phyloP scores from a whole-genome alignment of 139 green algal species.

The Coccomyxa sp. region DNA sequence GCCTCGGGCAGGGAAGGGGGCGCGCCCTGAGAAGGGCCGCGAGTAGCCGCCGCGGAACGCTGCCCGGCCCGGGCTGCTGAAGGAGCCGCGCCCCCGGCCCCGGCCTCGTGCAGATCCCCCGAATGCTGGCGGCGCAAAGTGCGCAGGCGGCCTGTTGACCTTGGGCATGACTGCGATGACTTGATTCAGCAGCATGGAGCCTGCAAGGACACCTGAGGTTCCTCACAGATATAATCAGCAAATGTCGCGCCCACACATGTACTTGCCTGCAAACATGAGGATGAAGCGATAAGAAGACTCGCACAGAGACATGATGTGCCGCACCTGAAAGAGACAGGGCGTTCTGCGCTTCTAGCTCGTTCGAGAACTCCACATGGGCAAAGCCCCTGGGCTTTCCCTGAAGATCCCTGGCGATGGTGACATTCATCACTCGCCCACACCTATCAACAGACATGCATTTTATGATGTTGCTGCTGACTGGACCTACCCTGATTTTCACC shows the following conservation, averaged over 20 bases:
- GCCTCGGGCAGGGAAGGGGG: too few species aligned
- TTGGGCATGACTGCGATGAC: constrained; percentile 20
- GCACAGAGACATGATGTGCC: neutral
- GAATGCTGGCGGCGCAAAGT: neutral
- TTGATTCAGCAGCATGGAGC: constrained; percentile 12
- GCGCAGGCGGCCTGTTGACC: neutral
- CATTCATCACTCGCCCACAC: constrained; percentile 5
- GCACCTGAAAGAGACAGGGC: constrained; percentile 13
- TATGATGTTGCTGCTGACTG: too few species aligned
- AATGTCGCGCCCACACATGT: too few species aligned
- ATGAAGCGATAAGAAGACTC: too few species aligned
- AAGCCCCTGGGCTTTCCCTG: constrained; percentile 8
- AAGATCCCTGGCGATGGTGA: constrained; percentile 14
- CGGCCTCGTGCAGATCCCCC: too few species aligned
- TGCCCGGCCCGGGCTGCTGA: neutral
- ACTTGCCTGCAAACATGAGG: too few species aligned
- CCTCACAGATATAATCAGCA: too few species aligned
- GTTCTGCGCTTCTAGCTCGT: neutral
- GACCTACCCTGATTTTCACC: too few species aligned
- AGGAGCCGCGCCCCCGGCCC: neutral
- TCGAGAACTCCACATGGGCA: constrained; percentile 22
- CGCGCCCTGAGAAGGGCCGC: too few species aligned
- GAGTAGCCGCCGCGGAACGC: neutral
- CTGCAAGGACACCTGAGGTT: neutral
- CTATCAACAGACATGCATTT: too few species aligned